A percentile compares a stretch with the other conserved stretches of the same genome.
phyloP scores from a whole-genome alignment of 1,139 yeast genomes.

The Nadsonia starkeyi-henricii region DNA sequence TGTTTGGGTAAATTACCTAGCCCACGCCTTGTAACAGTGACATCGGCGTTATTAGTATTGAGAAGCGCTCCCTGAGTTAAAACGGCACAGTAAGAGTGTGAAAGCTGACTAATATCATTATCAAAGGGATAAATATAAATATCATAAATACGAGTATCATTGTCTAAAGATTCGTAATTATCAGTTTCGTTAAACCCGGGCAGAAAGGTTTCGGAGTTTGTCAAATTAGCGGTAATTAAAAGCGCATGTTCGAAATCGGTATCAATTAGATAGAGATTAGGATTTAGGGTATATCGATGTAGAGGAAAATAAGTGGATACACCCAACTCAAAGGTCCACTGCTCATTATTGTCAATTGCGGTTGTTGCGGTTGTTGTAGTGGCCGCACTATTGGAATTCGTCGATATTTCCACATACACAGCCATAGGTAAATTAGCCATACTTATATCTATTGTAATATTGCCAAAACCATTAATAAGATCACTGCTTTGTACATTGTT shows the following conservation, averaged over 20 bases:
- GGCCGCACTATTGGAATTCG: constrained; percentile 9
- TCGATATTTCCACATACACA: constrained; percentile 12
- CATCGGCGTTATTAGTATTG: constrained; percentile 24
- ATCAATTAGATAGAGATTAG: constrained; percentile 53
- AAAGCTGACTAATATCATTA: constrained; percentile 19
- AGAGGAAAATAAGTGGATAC: constrained; percentile 52
- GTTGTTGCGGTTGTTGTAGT: not conserved
- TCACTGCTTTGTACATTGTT: not conserved
- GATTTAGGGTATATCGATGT: constrained; percentile 54
- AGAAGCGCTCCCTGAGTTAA: constrained; percentile 26
- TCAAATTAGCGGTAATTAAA: constrained; percentile 49
- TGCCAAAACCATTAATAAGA: constrained; percentile 15
- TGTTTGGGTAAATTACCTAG: constrained; percentile 31
- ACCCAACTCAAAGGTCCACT: constrained; percentile 46
- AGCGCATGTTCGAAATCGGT: constrained; percentile 61
- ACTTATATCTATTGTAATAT: constrained; percentile 11
- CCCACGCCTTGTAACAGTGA: constrained; percentile 36
- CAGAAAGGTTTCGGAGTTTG: constrained; percentile 14
- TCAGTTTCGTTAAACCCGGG: not conserved
- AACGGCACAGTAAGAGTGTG: constrained; percentile 65
- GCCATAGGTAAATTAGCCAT: constrained; percentile 1
- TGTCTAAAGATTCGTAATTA: constrained; percentile 10
- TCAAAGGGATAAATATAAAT: constrained; percentile 25
- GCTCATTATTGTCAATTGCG: constrained; percentile 3
- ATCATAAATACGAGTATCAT: constrained; percentile 11